Conservation (phyloP, 2,329 filamentous ascomycete genomes). For the Colletotrichum plurivorum region DNA sequence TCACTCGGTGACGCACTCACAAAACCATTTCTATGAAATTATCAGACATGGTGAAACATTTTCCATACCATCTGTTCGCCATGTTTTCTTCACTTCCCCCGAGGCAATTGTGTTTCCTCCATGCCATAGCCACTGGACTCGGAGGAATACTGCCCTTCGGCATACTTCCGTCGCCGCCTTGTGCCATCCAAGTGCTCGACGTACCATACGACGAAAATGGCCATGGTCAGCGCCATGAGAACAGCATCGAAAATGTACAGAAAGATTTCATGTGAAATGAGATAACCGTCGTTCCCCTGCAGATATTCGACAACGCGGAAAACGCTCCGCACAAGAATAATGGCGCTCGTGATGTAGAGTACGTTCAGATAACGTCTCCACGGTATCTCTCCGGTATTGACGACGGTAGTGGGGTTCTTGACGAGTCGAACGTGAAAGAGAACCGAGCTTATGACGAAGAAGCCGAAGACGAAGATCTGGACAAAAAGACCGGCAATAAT, state of each 20-base stretch:
- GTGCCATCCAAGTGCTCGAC: conserved; percentile 19
- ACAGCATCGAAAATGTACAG: conserved; percentile 60
- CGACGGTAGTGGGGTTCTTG: conserved; percentile 40
- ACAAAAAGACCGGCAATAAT: conserved; percentile 66
- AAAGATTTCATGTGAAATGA: conserved; percentile 57
- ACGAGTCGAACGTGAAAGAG: conserved; percentile 57
- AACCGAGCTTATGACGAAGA: conserved; percentile 63
- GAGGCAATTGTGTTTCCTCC: conserved; percentile 42
- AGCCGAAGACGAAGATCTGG: conserved; percentile 66
- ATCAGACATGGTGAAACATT: not conserved
- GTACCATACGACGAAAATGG: conserved; percentile 39
- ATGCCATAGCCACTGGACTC: conserved; percentile 9
- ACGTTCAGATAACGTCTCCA: conserved; percentile 50
- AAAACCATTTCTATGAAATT: too few species aligned
- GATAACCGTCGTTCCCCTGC: conserved; percentile 55
- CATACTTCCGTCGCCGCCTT: not conserved
- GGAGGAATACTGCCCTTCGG: not conserved
- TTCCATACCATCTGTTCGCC: not conserved
- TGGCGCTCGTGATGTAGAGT: conserved; percentile 49
- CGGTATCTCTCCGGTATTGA: conserved; percentile 12
- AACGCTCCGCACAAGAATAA: conserved; percentile 61
- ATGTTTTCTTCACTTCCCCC: not conserved
- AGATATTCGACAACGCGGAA: conserved; percentile 64
- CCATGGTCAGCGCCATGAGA: conserved; percentile 57
- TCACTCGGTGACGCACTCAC: too few species aligned